Evolutionary conservation across 495 filamentous ascomycete species (phyloP), one percentile per base, ranked within the genome.

Genomic region (Aspergillus sclerotioniger): DNA sequence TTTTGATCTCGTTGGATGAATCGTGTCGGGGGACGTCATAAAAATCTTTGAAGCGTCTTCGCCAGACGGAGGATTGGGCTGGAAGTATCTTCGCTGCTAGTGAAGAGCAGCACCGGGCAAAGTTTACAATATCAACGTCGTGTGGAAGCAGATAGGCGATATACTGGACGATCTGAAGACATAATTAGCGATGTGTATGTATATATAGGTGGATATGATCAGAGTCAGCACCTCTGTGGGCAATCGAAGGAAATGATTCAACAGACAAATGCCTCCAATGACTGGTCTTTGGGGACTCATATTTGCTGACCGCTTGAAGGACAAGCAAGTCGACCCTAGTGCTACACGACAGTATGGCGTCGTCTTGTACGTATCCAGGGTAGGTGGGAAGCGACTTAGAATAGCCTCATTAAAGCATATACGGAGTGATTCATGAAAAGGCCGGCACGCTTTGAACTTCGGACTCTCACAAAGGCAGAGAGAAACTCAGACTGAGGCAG

Each of bases 131-230:
- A 25, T 80, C 76, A 5, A 28, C 31, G 45, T 80, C 71, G 0
- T 32, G 56, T 16, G 67, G 61, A 5, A 80, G 63, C 20, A 66
- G 51, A 15, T 46, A 65, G 17, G 76, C 72, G 9, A 80, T 73
- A 10, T 68, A 19, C 51, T 80, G 75, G 33, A 75, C 67, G 32
- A 78, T 56, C 77, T 80, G 72, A 62, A 39, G 47, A 41, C 13
- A 12, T 17, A 3, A 46, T 31, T 8, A 41, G 17, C 41, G 33
- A 57, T 28, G 52, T 9, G 29, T 32, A 41, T 20, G 53, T 3
- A 3, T 25, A 25, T 25, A 25, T 5, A 50, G 31, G 21, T 41
- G 12, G 21, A 15, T 28, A 37, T 46, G 12, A 2, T 1, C 25
- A 47, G 21, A 16, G 4, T 28, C 20, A n/a, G 57, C 60, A 68